Evolutionary conservation across 495 filamentous ascomycete genomes (phyloP), one percentile per base, ranked within the genome.

Genomic region (Xylaria scruposa): DNA sequence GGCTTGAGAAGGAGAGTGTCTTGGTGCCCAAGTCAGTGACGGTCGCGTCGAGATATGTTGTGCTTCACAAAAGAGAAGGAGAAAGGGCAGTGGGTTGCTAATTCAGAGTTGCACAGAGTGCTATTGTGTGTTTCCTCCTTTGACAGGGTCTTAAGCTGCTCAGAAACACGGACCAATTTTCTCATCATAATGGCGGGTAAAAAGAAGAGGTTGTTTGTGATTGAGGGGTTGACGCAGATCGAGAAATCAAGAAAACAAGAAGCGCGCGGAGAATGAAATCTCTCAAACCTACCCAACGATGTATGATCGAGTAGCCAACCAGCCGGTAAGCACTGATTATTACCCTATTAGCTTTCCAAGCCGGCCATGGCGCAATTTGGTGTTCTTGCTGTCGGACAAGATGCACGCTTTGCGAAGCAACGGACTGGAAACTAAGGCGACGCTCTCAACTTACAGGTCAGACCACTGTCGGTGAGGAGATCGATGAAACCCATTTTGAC

Each of bases 151-250:
- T 97, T 94, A 94, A 88, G 91, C 94, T 91, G 91, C 92, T 97
- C 93, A 90, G 94, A 88, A 97, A 97, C 94, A 97, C 94, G 94
- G 95, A 97, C 95, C 93, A 97, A 94, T 91, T 80, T 89, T 89
- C 87, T 96, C 94, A 97, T 97, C 94, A 96, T 89, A 78, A 81
- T 81, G 83, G 53, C 40, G 67, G 24, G 46, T 40, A 26, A 64
- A 54, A 15, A 51, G 47, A 31, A 38, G 68, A 67, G 67, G 58
- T 26, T 70, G 17, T 72, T 60, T 31, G 29, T 31, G 29, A 66
- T 67, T 69, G 76, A 66, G 68, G 54, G 68, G 60, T 70, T 58
- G 58, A 70, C 12, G 65, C 10, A 33, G 49, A 40, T 9, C 12
- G n/a, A 21, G 36, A 44, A 21, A 40, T 9, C 12, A 29, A 21